A percentile compares a stretch with the other conserved stretches of the same genome.
These are phyloP conservation scores for Crepidotus variabilis DNA, from an alignment of 768 basidiomycete species.

Conservation along the genomic window DNA sequence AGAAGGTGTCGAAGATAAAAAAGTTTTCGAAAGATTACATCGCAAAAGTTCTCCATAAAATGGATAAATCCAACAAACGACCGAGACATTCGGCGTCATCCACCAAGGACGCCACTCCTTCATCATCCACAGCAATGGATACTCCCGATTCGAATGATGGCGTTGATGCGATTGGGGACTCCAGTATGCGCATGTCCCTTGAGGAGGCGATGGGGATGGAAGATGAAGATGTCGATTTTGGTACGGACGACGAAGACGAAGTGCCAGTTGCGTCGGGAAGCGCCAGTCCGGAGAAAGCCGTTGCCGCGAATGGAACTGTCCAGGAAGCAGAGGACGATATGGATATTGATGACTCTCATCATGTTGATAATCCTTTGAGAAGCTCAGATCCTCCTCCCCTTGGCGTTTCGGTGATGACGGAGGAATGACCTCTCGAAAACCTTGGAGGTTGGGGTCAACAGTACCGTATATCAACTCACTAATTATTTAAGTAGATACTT, in stretches of 20 bases:
- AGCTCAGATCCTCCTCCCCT: background rate
- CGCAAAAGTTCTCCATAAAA: slow-evolving; percentile 67
- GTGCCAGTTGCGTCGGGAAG: background rate
- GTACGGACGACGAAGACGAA: slow-evolving; percentile 6
- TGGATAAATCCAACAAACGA: slow-evolving; percentile 48
- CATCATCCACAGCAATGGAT: slow-evolving; percentile 29
- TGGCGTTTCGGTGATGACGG: background rate
- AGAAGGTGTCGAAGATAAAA: slow-evolving; percentile 87
- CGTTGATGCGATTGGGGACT: slow-evolving; percentile 17
- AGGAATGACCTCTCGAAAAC: background rate
- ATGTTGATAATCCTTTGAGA: background rate
- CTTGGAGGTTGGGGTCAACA: too few species aligned
- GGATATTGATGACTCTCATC: slow-evolving; percentile 6
- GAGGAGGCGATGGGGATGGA: slow-evolving; percentile 34
- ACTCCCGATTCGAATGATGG: slow-evolving; percentile 39
- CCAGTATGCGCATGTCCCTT: slow-evolving; percentile 18
- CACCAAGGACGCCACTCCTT: slow-evolving; percentile 24
- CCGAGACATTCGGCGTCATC: slow-evolving; percentile 21
- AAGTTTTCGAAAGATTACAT: slow-evolving; percentile 92
- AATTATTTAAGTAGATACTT: too few species aligned
- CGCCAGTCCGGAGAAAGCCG: slow-evolving; percentile 4
- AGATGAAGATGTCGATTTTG: slow-evolving; percentile 26
- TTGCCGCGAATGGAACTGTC: background rate
- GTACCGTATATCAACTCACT: too few species aligned
- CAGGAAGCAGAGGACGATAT: slow-evolving; percentile 2